Evolutionary conservation across 805 yeast genomes (phyloP).

Genomic region (Saturnispora saitoi): DNA sequence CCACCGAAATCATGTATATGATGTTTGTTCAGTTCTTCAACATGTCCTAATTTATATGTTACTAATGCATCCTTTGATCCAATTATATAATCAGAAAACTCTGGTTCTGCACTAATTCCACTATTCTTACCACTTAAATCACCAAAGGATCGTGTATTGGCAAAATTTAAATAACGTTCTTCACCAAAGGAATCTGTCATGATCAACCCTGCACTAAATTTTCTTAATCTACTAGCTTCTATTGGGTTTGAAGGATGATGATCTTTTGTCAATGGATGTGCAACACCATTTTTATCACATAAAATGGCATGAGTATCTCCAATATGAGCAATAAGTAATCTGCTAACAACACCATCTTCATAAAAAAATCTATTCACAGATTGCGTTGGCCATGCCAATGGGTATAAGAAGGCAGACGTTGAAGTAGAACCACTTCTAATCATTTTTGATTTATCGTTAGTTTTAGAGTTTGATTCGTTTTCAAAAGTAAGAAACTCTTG

Average conservation of each 20-base stretch:
- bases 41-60: constrained; percentile 21
- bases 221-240: constrained; percentile 65
- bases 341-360: constrained; percentile 56
- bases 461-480: constrained; percentile 14
- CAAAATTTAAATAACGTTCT: constrained; percentile 66
- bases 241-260: constrained; percentile 84
- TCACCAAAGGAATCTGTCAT: constrained; percentile 92
- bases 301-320: constrained; percentile 87
- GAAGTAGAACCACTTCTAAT: constrained; percentile 31
- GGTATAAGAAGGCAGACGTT: constrained; percentile 27
- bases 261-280: constrained; percentile 65
- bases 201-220: constrained; percentile 53
- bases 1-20: constrained; percentile 52
- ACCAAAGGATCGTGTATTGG: constrained; percentile 93
- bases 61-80: constrained; percentile 47
- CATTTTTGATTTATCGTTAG: constrained; percentile 4
- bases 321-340: constrained; percentile 74
- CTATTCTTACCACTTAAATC: constrained; percentile 70
- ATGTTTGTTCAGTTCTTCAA: constrained; percentile 14
- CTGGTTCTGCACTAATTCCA: constrained; percentile 93
- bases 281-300: constrained; percentile 74
- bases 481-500: constrained; percentile 40
- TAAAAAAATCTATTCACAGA: constrained; percentile 41
- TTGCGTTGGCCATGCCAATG: constrained; percentile 23
- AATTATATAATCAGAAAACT: constrained; percentile 56